A percentile compares a stretch with the other conserved stretches of the same genome.
These are phyloP conservation scores for Sporobolomyces phaffii DNA, from an alignment of 768 basidiomycete genomes.

Conservation along the genomic window DNA sequence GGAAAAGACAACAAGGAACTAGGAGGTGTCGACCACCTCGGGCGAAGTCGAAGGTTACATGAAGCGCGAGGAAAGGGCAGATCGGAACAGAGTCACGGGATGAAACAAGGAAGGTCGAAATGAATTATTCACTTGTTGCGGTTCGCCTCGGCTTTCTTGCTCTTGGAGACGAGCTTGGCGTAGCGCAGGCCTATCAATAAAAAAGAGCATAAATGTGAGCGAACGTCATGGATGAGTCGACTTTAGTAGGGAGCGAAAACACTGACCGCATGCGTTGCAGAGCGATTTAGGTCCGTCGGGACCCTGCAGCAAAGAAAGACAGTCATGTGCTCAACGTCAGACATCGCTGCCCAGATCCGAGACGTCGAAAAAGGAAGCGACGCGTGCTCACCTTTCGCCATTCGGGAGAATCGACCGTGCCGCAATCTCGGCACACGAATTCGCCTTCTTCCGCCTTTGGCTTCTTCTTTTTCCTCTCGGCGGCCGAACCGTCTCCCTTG, in stretches of 20 bases:
- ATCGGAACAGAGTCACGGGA: too few species aligned
- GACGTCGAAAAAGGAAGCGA: neutral
- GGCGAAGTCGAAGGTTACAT: too few species aligned
- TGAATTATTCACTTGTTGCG: neutral
- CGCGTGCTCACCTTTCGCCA: conserved; percentile 67
- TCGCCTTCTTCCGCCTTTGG: conserved; percentile 38
- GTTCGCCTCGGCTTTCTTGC: conserved; percentile 26
- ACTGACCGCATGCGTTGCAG: conserved; percentile 83
- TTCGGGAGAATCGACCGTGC: conserved; percentile 92
- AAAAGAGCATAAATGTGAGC: too few species aligned
- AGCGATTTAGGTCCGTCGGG: conserved; percentile 91
- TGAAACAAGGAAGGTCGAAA: neutral
- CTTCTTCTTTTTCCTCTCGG: conserved; percentile 42
- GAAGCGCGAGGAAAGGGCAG: too few species aligned
- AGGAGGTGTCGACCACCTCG: too few species aligned
- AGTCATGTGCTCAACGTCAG: neutral
- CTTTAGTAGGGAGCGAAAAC: too few species aligned
- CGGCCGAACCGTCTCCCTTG: conserved; percentile 30
- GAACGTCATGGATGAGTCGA: neutral
- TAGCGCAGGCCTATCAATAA: conserved; percentile 37
- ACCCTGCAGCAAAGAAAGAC: conserved; percentile 48
- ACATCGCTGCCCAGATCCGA: too few species aligned
- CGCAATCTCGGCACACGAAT: conserved; percentile 55
- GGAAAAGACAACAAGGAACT: too few species aligned
- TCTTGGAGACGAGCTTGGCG: conserved; percentile 38